Percentiles rank a stretch among this genome's conserved stretches.
Conservation (phyloP, 2,329 filamentous ascomycete species). For the Aureobasidium sp. region DNA sequence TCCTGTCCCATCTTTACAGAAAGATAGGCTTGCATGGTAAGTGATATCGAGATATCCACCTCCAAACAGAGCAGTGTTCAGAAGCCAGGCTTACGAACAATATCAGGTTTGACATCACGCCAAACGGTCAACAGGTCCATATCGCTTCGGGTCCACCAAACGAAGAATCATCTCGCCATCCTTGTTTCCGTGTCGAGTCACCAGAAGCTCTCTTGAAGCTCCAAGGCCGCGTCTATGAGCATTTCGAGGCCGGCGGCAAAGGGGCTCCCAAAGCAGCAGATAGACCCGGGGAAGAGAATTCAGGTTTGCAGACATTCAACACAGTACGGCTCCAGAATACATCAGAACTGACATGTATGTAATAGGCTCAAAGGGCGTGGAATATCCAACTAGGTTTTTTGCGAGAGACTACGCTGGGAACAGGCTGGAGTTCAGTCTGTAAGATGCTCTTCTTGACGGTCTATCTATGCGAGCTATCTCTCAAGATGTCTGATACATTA, state of each 20-base stretch:
- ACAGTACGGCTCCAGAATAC: background rate
- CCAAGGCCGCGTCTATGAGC: constrained; percentile 45
- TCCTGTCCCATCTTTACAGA: constrained; percentile 48
- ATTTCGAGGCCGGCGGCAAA: constrained; percentile 42
- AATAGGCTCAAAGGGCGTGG: constrained; percentile 46
- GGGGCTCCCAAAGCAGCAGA: constrained; percentile 50
- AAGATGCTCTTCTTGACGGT: background rate
- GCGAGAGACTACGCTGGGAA: constrained; percentile 42
- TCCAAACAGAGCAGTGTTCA: background rate
- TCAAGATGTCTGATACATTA: background rate
- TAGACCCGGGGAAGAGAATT: constrained; percentile 42
- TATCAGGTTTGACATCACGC: constrained; percentile 49
- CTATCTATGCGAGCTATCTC: background rate
- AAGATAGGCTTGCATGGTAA: constrained; percentile 49
- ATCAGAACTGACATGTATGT: background rate
- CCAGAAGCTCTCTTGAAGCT: constrained; percentile 43
- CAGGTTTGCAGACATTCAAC: constrained; percentile 26
- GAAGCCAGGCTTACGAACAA: background rate
- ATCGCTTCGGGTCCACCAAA: constrained; percentile 13
- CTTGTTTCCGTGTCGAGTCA: constrained; percentile 50
- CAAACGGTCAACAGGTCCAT: constrained; percentile 18
- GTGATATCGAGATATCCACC: background rate
- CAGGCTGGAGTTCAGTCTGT: constrained; percentile 35
- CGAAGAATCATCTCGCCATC: constrained; percentile 44
- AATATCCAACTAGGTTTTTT: constrained; percentile 58